Conservation (phyloP, 306 rosid species). For the Trifolium pratense region DNA sequence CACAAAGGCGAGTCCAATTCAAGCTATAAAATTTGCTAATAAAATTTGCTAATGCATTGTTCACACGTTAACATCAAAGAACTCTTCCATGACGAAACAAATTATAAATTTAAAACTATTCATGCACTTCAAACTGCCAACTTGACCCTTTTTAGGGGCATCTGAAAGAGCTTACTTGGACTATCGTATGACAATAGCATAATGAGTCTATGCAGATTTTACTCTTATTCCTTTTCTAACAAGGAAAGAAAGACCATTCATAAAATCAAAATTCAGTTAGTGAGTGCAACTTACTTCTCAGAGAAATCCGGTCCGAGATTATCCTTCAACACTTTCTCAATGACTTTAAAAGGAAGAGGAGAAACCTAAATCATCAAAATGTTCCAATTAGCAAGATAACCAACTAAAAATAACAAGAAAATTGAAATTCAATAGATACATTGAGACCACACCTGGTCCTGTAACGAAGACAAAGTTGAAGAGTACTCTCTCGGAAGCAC, state of each 20-base stretch:
- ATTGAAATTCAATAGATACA: slow-evolving; percentile 13
- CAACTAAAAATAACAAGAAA: slow-evolving; percentile 11
- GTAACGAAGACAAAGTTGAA: slow-evolving; percentile 66
- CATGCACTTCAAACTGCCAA: background rate
- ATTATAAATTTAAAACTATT: slow-evolving; percentile 8
- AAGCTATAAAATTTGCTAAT: slow-evolving; percentile 8
- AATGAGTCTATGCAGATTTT: background rate
- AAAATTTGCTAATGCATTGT: slow-evolving; percentile 5
- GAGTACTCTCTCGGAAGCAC: slow-evolving; percentile 82
- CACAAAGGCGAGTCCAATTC: slow-evolving; percentile 19
- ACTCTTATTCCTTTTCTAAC: background rate
- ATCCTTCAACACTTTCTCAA: slow-evolving; percentile 57
- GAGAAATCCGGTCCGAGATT: slow-evolving; percentile 70
- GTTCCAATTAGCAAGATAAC: slow-evolving; percentile 41
- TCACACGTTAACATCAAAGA: background rate
- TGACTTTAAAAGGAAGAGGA: slow-evolving; percentile 69
- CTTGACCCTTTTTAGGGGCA: background rate
- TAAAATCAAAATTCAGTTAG: slow-evolving; percentile 32
- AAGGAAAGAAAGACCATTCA: slow-evolving; percentile 1
- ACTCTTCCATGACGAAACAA: background rate
- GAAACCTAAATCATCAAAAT: slow-evolving; percentile 64
- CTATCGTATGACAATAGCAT: background rate
- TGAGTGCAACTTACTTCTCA: slow-evolving; percentile 61
- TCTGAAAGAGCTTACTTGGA: background rate
- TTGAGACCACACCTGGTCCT: slow-evolving; percentile 67